phyloP scores from a whole-genome alignment of 2,329 filamentous ascomycete genomes.

The Colletotrichum lupini region DNA sequence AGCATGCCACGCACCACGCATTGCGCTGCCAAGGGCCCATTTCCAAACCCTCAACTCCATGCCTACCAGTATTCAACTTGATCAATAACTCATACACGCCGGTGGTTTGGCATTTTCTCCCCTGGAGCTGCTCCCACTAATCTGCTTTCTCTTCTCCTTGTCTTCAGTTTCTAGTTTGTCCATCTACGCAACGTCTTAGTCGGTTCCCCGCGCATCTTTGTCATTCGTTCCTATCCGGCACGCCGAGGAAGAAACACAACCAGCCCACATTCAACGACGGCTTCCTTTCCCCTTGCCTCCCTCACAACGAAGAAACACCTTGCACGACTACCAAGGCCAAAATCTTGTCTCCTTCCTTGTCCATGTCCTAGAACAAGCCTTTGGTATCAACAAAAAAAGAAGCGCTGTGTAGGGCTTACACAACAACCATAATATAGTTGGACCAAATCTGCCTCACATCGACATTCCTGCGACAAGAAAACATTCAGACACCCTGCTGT shows the following conservation, averaged over 20 bases:
- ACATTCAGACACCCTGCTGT: neutral
- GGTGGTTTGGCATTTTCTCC: constrained; percentile 5
- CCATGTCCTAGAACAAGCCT: neutral
- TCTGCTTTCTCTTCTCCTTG: constrained; percentile 9
- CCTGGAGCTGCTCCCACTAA: constrained; percentile 7
- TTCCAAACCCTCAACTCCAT: constrained; percentile 32
- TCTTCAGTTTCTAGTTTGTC: constrained; percentile 11
- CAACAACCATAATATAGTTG: neutral
- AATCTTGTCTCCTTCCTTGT: neutral
- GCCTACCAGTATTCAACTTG: constrained; percentile 31
- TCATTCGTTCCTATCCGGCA: constrained; percentile 10
- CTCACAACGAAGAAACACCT: neutral
- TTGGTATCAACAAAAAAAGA: neutral
- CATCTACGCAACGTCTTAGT: neutral
- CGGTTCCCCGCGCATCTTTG: neutral
- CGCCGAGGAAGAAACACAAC: neutral
- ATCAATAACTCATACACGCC: constrained; percentile 27
- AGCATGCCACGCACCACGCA: constrained; percentile 36
- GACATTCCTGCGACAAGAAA: neutral
- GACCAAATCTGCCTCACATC: neutral
- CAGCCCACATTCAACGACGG: neutral
- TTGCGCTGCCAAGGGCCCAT: constrained; percentile 29
- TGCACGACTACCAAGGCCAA: neutral
- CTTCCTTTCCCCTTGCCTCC: neutral
- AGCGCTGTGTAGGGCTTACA: neutral